These are phyloP conservation scores for Ophiosphaerella narmari DNA, from an alignment of 2,329 filamentous ascomycete genomes.

Conservation along the genomic window DNA sequence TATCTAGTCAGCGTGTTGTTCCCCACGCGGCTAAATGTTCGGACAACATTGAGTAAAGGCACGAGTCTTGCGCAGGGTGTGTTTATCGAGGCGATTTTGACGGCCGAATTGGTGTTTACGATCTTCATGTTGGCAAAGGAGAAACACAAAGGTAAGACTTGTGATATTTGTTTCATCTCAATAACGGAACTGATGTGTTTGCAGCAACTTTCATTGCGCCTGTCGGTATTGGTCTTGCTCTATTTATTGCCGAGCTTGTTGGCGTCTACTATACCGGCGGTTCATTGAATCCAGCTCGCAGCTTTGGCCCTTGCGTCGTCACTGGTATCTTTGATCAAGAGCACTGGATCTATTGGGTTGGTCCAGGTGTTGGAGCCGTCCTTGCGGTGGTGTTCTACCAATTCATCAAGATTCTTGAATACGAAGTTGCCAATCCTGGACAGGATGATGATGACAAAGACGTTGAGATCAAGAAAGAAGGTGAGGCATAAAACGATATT, in stretches of 20 bases:
- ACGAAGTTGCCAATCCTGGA: conserved; percentile 44
- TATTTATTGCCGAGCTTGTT: conserved; percentile 65
- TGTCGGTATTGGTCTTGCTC: conserved; percentile 70
- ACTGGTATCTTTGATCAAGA: conserved; percentile 48
- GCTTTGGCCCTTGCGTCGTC: conserved; percentile 52
- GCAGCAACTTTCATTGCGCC: conserved; percentile 70
- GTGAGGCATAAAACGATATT: conserved; percentile 5
- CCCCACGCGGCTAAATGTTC: conserved; percentile 52
- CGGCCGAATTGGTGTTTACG: conserved; percentile 44
- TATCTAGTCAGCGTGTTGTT: conserved; percentile 53
- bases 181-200: conserved; percentile 1
- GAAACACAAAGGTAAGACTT: conserved; percentile 62
- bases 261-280: conserved; percentile 56
- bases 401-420: conserved; percentile 51
- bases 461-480: conserved; percentile 18
- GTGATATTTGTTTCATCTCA: no score
- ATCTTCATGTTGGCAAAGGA: conserved; percentile 68
- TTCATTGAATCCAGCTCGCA: conserved; percentile 53
- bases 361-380: conserved; percentile 49
- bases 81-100: conserved; percentile 49
- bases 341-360: conserved; percentile 58
- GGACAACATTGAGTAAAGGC: conserved; percentile 49
- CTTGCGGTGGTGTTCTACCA: conserved; percentile 56
- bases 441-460: conserved; percentile 41
- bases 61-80: conserved; percentile 52